phyloP scores from a whole-genome alignment of 805 yeast genomes.

The Millerozyma acaciae region DNA sequence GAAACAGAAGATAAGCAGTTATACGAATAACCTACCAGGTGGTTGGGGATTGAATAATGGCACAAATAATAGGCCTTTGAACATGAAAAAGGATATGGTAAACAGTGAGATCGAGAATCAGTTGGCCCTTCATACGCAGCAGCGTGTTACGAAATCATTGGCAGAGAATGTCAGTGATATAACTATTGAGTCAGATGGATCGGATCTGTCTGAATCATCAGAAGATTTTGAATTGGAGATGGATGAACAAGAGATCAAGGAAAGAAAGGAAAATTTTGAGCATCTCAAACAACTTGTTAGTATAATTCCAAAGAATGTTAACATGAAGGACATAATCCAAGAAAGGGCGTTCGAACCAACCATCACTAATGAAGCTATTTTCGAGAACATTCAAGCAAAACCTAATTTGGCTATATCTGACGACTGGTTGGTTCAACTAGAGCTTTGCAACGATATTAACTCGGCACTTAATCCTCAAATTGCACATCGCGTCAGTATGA shows the following conservation, averaged over 20 bases:
- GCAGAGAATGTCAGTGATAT: constrained; percentile 29
- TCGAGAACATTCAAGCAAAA: constrained; percentile 34
- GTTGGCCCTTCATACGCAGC: constrained; percentile 18
- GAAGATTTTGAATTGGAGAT: constrained; percentile 10
- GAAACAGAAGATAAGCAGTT: constrained; percentile 27
- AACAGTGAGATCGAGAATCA: constrained; percentile 27
- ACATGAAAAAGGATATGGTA: constrained; percentile 27
- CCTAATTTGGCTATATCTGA: constrained; percentile 48
- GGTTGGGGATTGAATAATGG: constrained; percentile 25
- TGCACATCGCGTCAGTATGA: constrained; percentile 2
- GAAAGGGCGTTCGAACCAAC: constrained; percentile 74
- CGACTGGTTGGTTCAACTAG: constrained; percentile 65
- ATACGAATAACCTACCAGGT: constrained; percentile 34
- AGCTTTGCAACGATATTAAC: constrained; percentile 44
- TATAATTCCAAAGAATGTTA: constrained; percentile 26
- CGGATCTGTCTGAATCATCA: constrained; percentile 7
- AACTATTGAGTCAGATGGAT: constrained; percentile 25
- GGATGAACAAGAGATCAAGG: background rate
- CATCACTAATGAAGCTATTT: constrained; percentile 33
- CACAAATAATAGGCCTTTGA: constrained; percentile 17
- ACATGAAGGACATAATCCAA: constrained; percentile 41
- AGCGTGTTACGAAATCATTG: constrained; percentile 18
- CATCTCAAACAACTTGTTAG: constrained; percentile 33
- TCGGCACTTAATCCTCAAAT: constrained; percentile 37
- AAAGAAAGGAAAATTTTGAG: constrained; percentile 28